phyloP scores from a whole-genome alignment of 1,284 basidiomycete genomes.

The Cutaneotrichosporon cutaneum region DNA sequence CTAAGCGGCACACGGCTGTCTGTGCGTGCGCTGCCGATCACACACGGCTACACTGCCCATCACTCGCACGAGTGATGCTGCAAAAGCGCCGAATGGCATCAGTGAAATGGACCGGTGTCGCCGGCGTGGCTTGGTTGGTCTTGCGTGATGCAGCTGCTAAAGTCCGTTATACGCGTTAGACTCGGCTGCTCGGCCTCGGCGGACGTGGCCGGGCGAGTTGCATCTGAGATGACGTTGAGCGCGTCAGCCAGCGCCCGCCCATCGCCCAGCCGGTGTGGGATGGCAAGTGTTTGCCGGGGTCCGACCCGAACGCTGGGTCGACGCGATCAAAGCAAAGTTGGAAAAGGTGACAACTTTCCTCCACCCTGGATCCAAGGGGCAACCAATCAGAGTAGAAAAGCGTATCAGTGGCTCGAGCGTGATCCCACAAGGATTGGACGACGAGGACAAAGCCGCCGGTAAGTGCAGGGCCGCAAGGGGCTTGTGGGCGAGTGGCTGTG shows the following conservation, averaged over 20 bases:
- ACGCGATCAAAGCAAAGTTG: neutral
- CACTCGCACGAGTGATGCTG: too few relatives aligned
- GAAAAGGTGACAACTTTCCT: neutral
- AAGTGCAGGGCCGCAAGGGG: neutral
- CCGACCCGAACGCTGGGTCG: neutral
- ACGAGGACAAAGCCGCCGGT: neutral
- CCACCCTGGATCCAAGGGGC: neutral
- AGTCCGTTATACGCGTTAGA: too few relatives aligned
- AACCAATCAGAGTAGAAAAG: neutral
- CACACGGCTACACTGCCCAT: neutral
- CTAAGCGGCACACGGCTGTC: neutral
- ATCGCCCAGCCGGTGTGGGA: neutral
- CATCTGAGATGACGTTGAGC: neutral
- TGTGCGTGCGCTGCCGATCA: neutral
- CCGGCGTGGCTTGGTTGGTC: too few relatives aligned
- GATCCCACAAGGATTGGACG: neutral
- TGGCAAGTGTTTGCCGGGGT: slow-evolving; percentile 3
- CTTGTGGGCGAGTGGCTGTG: too few relatives aligned
- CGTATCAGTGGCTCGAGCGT: neutral
- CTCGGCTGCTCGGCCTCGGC: too few relatives aligned
- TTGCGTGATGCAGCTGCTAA: too few relatives aligned
- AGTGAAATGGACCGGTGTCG: too few relatives aligned
- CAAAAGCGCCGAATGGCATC: too few relatives aligned
- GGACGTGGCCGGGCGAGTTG: too few relatives aligned
- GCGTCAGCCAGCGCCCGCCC: neutral